Evolutionary conservation across 2,329 filamentous ascomycete species (phyloP).

Genomic region (Talaromyces rugulosus): DNA sequence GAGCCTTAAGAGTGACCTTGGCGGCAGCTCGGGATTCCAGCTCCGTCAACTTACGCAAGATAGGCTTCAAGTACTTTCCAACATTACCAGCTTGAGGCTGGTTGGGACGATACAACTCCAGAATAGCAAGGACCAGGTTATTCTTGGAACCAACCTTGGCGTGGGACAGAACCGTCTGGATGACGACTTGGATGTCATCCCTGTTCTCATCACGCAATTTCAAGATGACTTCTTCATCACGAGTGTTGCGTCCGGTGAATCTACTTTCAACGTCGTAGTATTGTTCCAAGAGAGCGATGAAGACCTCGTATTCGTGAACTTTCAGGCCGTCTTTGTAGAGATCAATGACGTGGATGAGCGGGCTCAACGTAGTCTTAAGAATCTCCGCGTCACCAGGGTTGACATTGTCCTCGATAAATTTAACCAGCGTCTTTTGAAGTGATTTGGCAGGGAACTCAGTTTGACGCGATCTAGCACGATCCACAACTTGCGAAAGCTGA

Average conservation of each 20-base stretch:
- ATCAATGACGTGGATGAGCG: conserved; percentile 72
- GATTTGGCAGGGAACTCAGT: conserved; percentile 90
- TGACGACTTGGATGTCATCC: conserved; percentile 79
- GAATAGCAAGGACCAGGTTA: conserved; percentile 82
- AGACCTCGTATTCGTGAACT: conserved; percentile 79
- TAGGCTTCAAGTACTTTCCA: conserved; percentile 77
- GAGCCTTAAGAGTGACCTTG: conserved; percentile 95
- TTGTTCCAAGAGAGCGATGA: conserved; percentile 71
- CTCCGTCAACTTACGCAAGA: conserved; percentile 82
- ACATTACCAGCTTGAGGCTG: conserved; percentile 86
- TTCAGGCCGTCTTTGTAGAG: conserved; percentile 85
- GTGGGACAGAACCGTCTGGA: conserved; percentile 88
- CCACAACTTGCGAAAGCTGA: conserved; percentile 77
- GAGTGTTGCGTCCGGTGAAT: conserved; percentile 77
- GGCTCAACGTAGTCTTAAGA: conserved; percentile 68
- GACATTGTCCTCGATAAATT: conserved; percentile 86
- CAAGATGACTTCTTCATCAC: conserved; percentile 91
- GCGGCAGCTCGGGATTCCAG: conserved; percentile 80
- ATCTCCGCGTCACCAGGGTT: conserved; percentile 67
- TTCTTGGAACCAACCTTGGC: conserved; percentile 91
- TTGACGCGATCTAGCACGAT: conserved; percentile 71
- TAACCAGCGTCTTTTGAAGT: conserved; percentile 74
- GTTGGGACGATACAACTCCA: conserved; percentile 93
- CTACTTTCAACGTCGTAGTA: conserved; percentile 82
- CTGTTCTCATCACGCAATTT: conserved; percentile 95